phyloP scores from a whole-genome alignment of 768 basidiomycete species.

The Termitomyces sp. region DNA sequence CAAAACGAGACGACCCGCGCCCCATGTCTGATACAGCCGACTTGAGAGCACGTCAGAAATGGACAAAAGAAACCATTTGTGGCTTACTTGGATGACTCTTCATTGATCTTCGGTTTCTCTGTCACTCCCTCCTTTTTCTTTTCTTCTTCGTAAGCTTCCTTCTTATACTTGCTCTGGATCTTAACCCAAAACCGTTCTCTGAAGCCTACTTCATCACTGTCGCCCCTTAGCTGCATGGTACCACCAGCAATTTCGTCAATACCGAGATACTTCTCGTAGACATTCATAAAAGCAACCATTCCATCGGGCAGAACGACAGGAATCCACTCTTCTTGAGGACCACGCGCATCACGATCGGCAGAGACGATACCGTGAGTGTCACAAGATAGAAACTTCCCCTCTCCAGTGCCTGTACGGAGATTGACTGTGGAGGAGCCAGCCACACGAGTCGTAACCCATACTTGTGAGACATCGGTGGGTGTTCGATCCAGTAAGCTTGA shows the following conservation, averaged over 20 bases:
- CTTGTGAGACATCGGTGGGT: constrained; percentile 82
- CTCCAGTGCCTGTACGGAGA: constrained; percentile 80
- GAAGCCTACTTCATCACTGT: constrained; percentile 84
- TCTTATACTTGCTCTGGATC: constrained; percentile 86
- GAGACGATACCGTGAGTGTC: constrained; percentile 83
- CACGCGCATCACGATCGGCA: constrained; percentile 84
- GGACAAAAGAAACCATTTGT: background rate
- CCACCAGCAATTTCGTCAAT: constrained; percentile 89
- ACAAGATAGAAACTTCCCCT: constrained; percentile 88
- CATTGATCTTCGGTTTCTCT: constrained; percentile 58
- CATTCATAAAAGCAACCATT: constrained; percentile 84
- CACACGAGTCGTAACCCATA: constrained; percentile 88
- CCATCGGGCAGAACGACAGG: constrained; percentile 79
- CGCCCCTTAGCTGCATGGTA: constrained; percentile 70
- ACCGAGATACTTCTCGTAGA: constrained; percentile 84
- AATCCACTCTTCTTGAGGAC: constrained; percentile 93
- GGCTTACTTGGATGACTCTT: constrained; percentile 70
- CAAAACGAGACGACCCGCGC: constrained; percentile 69
- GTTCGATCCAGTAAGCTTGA: constrained; percentile 55
- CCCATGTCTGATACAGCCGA: constrained; percentile 79
- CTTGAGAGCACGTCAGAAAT: constrained; percentile 31
- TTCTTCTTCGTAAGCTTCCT: constrained; percentile 77
- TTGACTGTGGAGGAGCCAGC: constrained; percentile 85
- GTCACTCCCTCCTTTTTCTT: constrained; percentile 61
- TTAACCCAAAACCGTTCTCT: constrained; percentile 86